Percentiles rank a stretch among this genome's conserved stretches.
Conservation (phyloP, 768 basidiomycete genomes). For the Boletus rubroflammeus region DNA sequence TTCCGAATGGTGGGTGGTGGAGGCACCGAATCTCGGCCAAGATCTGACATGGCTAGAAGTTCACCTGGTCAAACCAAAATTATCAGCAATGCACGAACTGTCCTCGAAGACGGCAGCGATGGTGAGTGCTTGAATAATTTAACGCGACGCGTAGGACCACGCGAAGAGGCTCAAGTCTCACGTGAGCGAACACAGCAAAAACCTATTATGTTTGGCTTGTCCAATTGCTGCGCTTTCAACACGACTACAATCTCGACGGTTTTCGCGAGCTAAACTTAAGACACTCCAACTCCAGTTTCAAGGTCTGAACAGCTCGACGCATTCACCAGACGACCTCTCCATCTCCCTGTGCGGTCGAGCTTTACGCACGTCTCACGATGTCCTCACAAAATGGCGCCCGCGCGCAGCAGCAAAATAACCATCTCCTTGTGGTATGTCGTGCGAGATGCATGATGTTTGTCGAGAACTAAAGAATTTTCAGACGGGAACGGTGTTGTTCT, state of each 20-base stretch:
- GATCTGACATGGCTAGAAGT: slow-evolving; percentile 25
- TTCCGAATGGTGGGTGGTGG: slow-evolving; percentile 37
- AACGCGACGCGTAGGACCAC: slow-evolving; percentile 10
- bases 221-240: slow-evolving; percentile 4
- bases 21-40: slow-evolving; percentile 23
- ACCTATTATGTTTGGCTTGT: background rate
- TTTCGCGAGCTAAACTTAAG: background rate
- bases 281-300: background rate
- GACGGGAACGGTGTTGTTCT: slow-evolving; percentile 78
- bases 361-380: slow-evolving; percentile 13
- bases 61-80: background rate
- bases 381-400: slow-evolving; percentile 26
- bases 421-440: slow-evolving; percentile 31
- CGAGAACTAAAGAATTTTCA: slow-evolving; percentile 28
- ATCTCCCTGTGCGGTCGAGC: background rate
- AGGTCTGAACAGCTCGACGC: background rate
- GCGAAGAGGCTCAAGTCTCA: slow-evolving; percentile 2
- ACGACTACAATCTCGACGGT: background rate
- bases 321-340: background rate
- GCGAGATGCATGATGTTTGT: background rate
- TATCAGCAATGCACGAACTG: background rate
- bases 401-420: slow-evolving; percentile 30
- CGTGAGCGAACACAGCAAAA: slow-evolving; percentile 11
- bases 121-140: background rate
- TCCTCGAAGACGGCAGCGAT: background rate